These are phyloP conservation scores for Acanthamoeba triangularis DNA, from an alignment of 208 protist species.

Conservation along the genomic window DNA sequence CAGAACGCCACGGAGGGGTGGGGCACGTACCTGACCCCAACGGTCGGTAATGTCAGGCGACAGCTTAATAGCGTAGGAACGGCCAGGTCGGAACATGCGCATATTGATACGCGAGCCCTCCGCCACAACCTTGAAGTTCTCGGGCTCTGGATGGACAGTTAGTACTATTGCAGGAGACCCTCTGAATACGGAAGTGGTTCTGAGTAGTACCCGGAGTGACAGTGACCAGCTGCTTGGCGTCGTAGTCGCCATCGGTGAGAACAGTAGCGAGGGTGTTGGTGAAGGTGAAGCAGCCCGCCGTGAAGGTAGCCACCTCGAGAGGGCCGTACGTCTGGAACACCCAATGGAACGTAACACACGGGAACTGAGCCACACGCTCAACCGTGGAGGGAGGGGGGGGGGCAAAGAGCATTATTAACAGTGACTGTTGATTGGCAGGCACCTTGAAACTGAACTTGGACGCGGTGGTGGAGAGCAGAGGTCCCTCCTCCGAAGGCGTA, in stretches of 20 bases:
- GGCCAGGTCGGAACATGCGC: not conserved
- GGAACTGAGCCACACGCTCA: not conserved
- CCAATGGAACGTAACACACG: not conserved
- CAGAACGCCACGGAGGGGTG: too few species aligned
- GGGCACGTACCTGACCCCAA: not conserved
- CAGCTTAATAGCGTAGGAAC: not conserved
- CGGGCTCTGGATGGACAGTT: not conserved
- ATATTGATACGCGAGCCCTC: not conserved
- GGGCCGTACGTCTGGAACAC: conserved; percentile 41
- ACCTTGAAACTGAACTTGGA: not conserved
- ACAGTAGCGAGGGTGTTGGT: not conserved
- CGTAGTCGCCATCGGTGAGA: not conserved
- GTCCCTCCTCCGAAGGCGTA: not conserved
- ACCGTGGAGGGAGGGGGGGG: not conserved
- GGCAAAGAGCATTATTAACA: not conserved
- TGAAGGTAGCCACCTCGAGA: not conserved
- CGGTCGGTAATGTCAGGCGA: conserved; percentile 43
- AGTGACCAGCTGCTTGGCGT: not conserved
- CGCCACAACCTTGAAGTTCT: not conserved
- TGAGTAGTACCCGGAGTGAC: not conserved
- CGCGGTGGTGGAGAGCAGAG: not conserved
- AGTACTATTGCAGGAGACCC: not conserved
- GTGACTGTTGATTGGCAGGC: too few species aligned
- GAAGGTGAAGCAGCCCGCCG: not conserved
- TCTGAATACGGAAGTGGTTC: not conserved